Evolutionary conservation across 805 yeast species (phyloP).

Genomic region (Brettanomyces naardenensis): DNA sequence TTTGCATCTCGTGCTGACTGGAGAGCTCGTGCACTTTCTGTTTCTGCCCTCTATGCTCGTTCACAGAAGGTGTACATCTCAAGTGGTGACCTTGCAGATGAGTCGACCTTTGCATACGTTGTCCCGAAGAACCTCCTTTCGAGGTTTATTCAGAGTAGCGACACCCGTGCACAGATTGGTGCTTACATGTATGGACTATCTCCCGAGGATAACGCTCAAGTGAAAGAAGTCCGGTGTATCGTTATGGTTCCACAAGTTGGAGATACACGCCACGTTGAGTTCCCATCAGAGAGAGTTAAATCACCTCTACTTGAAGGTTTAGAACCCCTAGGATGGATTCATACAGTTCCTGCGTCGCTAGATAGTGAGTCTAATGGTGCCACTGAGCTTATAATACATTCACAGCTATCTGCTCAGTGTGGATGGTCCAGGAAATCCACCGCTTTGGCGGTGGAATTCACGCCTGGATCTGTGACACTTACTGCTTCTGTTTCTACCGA

Average conservation of each 20-base stretch:
- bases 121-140: constrained; percentile 76
- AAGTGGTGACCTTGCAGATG: constrained; percentile 48
- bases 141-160: constrained; percentile 74
- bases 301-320: constrained; percentile 41
- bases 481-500: constrained; percentile 53
- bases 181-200: constrained; percentile 77
- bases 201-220: constrained; percentile 59
- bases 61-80: constrained; percentile 68
- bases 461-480: constrained; percentile 79
- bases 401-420: constrained; percentile 29
- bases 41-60: constrained; percentile 64
- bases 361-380: constrained; percentile 49
- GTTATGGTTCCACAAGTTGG: constrained; percentile 89
- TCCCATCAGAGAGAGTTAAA: constrained; percentile 41
- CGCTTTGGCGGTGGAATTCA: constrained; percentile 59
- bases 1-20: constrained; percentile 85
- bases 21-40: constrained; percentile 79
- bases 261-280: constrained; percentile 51
- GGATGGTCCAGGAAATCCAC: constrained; percentile 38
- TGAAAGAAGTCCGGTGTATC: constrained; percentile 71
- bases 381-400: constrained; percentile 58
- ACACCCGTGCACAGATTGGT: constrained; percentile 73
- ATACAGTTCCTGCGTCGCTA: constrained; percentile 56
- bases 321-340: constrained; percentile 91
- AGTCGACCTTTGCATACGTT: constrained; percentile 57